These are phyloP conservation scores for Ganoderma meredithae DNA, from an alignment of 1,284 basidiomycete genomes.

Conservation along the genomic window DNA sequence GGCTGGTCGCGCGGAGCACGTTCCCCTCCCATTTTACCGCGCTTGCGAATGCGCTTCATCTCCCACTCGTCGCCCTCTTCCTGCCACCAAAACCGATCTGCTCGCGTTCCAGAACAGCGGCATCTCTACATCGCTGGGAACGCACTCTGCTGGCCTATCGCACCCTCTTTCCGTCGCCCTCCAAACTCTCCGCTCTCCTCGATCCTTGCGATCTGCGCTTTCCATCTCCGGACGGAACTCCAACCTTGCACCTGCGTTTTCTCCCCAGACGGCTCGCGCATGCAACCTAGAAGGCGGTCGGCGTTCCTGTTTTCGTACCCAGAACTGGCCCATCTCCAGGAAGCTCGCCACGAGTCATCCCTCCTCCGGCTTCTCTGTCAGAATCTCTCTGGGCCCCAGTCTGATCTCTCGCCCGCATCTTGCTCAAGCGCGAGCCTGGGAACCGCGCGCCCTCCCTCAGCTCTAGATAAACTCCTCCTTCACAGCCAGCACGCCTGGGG, in stretches of 20 bases:
- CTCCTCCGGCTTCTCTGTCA: slow-evolving; percentile 24
- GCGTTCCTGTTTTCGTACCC: slow-evolving; percentile 20
- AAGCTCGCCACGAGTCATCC: slow-evolving; percentile 24
- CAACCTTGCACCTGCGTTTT: slow-evolving; percentile 18
- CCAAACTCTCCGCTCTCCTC: slow-evolving; percentile 9
- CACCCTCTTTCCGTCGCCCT: slow-evolving; percentile 19
- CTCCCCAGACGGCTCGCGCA: slow-evolving; percentile 14
- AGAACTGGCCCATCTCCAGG: slow-evolving; percentile 17
- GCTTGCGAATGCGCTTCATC: slow-evolving; percentile 15
- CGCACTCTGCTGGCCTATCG: slow-evolving; percentile 22
- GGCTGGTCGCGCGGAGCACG: slow-evolving; percentile 20
- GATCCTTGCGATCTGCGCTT: slow-evolving; percentile 29
- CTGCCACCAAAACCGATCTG: slow-evolving; percentile 16
- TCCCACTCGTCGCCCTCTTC: slow-evolving; percentile 22
- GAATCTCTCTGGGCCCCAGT: slow-evolving; percentile 8
- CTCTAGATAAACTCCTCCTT: slow-evolving; percentile 23
- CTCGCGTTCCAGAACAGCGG: slow-evolving; percentile 30
- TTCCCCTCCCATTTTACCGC: slow-evolving; percentile 24
- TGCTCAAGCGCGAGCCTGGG: slow-evolving; percentile 7
- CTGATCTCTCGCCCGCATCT: slow-evolving; percentile 17
- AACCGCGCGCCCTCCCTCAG: background rate
- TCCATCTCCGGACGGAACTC: slow-evolving; percentile 19
- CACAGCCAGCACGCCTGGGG: slow-evolving; percentile 5
- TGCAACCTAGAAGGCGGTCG: slow-evolving; percentile 19
- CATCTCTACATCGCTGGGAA: slow-evolving; percentile 30